Conservation (phyloP, 495 filamentous ascomycete genomes). For the Penicillium tannophilum region DNA sequence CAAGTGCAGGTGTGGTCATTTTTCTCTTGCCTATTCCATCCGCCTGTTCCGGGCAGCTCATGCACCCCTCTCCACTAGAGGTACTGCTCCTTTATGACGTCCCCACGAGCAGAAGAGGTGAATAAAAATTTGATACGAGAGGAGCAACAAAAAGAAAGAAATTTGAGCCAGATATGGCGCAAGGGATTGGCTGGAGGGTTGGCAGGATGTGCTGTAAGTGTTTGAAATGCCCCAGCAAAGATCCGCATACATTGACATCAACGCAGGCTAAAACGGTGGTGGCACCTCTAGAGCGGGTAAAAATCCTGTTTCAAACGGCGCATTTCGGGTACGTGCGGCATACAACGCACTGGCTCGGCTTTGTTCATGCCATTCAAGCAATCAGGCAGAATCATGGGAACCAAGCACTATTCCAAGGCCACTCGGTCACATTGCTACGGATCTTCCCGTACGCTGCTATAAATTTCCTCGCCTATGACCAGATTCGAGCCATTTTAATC, state of each 20-base stretch:
- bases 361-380: constrained; percentile 73
- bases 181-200: constrained; percentile 86
- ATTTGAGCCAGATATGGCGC: constrained; percentile 75
- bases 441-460: constrained; percentile 98
- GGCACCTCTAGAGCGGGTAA: constrained; percentile 93
- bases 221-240: not conserved
- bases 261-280: constrained; percentile 90
- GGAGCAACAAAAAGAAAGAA: constrained; percentile 41
- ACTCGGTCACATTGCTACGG: constrained; percentile 89
- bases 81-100: not conserved
- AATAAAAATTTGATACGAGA: not conserved
- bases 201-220: constrained; percentile 80
- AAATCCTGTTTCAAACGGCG: constrained; percentile 96
- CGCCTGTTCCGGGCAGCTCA: not conserved
- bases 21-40: not conserved
- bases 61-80: not conserved
- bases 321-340: constrained; percentile 94
- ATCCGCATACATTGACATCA: not conserved
- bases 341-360: constrained; percentile 80
- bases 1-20: not conserved
- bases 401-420: constrained; percentile 84
- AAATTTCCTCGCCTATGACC: constrained; percentile 97
- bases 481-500: constrained; percentile 80
- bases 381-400: constrained; percentile 77
- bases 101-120: not conserved